Evolutionary conservation across 495 filamentous ascomycete genomes (phyloP), one percentile per base, ranked within the genome.

Genomic region (Trichoderma orchidacearum): DNA sequence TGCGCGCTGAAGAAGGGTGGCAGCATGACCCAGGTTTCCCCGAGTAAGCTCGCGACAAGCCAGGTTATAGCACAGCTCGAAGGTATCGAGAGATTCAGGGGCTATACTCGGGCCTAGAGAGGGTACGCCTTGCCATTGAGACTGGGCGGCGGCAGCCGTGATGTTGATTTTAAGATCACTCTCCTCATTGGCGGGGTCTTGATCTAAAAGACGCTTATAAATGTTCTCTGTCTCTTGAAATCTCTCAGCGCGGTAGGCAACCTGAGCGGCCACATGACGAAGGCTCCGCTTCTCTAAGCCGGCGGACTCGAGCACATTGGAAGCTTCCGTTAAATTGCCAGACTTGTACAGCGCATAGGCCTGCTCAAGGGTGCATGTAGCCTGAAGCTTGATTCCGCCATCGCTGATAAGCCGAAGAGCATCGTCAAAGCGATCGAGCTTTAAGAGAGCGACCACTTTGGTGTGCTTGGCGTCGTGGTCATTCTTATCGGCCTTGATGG

Each of bases 401-500:
- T 84, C 80, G 63, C 89, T 82, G 56, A 97, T 78, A 30, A 82
- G 80, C 41, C 81, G 83, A 51, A 95, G 74, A 23, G 90, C 86
- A 71, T 98, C 93, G 18, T 93, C 85, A 68, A 85, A 96, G 57
- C 91, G 89, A 66, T 99, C 94, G 53, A 97, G 83, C 66, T 94
- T 95, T 53, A 97, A 70, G 32, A 99, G 78, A 11, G 93, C 90
- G 34, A 97, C 86, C 9, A 84, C 77, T 60, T 88, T 89, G 32
- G 85, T 84, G 66, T 86, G 85, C 45, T 87, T 87, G 6, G 87
- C 85, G 25, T 84, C 76, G 28, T 76, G 51, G 59, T 91, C 83
- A 41, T 66, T 71, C 63, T 82, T 84, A 3, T 78, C 80, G 27
- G 56, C 45, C 79, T 77, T 65, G 32, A 93, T 75, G 3, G 77